A percentile compares a stretch with the other conserved stretches of the same genome.
Conservation (phyloP, 345 rosid species). For the Aurinia saxatilis region DNA sequence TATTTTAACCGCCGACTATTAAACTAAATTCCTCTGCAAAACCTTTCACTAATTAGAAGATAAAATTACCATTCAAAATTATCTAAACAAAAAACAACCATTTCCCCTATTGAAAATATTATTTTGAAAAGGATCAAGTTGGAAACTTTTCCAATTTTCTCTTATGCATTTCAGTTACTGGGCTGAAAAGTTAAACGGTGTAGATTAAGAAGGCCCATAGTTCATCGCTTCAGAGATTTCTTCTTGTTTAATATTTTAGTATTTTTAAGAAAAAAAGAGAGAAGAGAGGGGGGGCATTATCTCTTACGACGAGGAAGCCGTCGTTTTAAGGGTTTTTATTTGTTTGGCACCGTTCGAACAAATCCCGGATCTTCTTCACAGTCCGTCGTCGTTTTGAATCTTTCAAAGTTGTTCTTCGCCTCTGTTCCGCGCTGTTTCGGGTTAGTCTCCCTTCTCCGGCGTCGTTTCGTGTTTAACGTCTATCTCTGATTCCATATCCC, state of each 20-base stretch:
- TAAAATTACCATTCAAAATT: too few species aligned
- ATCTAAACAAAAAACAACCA: too few species aligned
- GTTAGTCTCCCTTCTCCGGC: slow-evolving; percentile 36
- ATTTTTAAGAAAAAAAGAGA: not conserved
- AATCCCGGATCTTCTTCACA: slow-evolving; percentile 17
- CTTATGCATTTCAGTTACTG: too few species aligned
- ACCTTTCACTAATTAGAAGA: too few species aligned
- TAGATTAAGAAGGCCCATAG: slow-evolving; percentile 7
- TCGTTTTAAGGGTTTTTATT: slow-evolving; percentile 46
- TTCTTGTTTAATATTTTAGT: too few species aligned
- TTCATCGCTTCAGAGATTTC: not conserved
- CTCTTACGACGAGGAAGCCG: slow-evolving; percentile 46
- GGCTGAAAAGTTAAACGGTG: too few species aligned
- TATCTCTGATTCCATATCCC: too few species aligned
- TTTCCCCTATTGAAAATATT: too few species aligned
- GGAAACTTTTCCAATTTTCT: too few species aligned
- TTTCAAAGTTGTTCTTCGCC: slow-evolving; percentile 31
- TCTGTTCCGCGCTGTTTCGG: slow-evolving; percentile 18
- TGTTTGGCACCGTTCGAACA: slow-evolving; percentile 16
- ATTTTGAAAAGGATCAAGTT: too few species aligned
- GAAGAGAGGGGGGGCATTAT: slow-evolving; percentile 10
- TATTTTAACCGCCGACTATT: too few species aligned
- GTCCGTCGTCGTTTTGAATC: slow-evolving; percentile 60
- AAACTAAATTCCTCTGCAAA: too few species aligned
- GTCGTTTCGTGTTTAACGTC: slow-evolving; percentile 40